Evolutionary conservation across 495 filamentous ascomycete species (phyloP).

Genomic region (Geoglossum glabrum): DNA sequence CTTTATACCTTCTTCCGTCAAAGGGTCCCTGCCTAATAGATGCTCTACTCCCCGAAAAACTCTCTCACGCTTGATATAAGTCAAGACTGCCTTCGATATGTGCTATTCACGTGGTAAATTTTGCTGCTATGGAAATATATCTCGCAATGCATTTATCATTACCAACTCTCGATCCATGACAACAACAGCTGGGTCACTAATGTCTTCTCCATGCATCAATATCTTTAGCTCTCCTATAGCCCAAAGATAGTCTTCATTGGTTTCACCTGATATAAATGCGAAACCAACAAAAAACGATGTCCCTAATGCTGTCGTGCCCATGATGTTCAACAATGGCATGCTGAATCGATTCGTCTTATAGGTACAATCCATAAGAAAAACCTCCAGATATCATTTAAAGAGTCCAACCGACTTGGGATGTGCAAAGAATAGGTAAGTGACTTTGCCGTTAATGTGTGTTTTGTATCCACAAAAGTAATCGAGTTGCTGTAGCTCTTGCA

Average conservation of each 20-base stretch:
- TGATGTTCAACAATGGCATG: conserved; percentile 8
- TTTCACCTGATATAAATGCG: conserved; percentile 6
- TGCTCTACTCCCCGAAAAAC: background rate
- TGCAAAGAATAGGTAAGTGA: background rate
- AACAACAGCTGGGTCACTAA: background rate
- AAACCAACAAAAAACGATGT: conserved; percentile 6
- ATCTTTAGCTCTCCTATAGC: background rate
- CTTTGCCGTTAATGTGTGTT: background rate
- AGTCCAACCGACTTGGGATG: background rate
- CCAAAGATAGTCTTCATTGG: background rate
- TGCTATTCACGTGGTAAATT: background rate
- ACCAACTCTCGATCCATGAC: background rate
- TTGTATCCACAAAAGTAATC: background rate
- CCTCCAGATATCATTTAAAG: background rate
- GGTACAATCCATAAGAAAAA: conserved; percentile 9
- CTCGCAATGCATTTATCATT: background rate
- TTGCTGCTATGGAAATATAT: background rate
- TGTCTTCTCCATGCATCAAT: background rate
- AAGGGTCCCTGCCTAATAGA: too few relatives aligned
- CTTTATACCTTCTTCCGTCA: background rate
- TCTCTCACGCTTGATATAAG: background rate
- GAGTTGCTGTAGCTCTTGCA: background rate
- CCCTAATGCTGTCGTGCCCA: conserved; percentile 4
- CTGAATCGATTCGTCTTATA: conserved; percentile 12
- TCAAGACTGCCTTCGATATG: background rate